Evolutionary conservation across 2,329 filamentous ascomycete species (phyloP), one percentile per base, ranked within the genome.

Genomic region (Amauroascus verrucosus): DNA sequence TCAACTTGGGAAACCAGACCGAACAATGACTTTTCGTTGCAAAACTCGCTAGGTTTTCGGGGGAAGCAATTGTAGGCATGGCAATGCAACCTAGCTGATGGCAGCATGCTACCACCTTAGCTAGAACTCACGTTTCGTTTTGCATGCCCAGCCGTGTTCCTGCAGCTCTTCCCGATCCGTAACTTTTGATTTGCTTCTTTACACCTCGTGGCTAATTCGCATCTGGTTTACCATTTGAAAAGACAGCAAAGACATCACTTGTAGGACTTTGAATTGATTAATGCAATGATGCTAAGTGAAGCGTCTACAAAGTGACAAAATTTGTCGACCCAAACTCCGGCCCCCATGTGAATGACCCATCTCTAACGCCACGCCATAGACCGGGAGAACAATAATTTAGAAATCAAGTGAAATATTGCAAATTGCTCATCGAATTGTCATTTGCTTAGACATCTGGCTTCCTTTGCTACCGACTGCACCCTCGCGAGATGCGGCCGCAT

Each of bases 371-470:
- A 26, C 26, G 20, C 13, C 43, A 47, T 11, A 11, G 32, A 35
- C 5, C 32, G 6, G 28, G 11, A 11, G 28, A 6, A 32, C 28
- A n/a, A n/a, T n/a, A n/a, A n/a, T n/a, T 32, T 11, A 6, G 28
- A 32, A 32, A 32, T 6, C 11, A 35, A 14, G n/a, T 14, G n/a
- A n/a, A 40, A 20, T 40, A 11, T 11, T 20, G 8, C 16, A 22
- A 41, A 24, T 16, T 16, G 22, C n/a, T 44, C 81, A 93, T 67
- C 87, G 84, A 68, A 91, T 91, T 44, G 90, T 96, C 86, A 95
- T 95, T 71, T 91, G 88, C 83, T 95, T 96, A 67, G 83, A 83
- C 78, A 91, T 85, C 65, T 87, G 83, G 53, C 86, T 69, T 67
- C 76, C 88, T 75, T 91, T 91, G 71, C 80, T 81, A 48, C 84